Conservation (phyloP, 352 stramenopile species). For the Phytophthora multivora region DNA sequence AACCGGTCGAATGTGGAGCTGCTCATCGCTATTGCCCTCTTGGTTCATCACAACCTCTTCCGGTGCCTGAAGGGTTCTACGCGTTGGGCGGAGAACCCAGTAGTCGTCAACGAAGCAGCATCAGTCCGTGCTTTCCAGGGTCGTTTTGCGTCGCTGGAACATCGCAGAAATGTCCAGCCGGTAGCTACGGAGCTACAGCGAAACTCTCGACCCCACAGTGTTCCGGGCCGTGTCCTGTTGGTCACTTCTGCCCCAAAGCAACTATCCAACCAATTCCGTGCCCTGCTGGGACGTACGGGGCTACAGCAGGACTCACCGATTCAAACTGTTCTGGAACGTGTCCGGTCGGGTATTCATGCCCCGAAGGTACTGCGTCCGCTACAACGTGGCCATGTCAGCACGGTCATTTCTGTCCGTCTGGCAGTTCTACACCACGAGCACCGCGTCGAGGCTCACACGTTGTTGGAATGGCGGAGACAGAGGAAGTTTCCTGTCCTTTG, state of each 20-base stretch:
- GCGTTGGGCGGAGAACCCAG: slow-evolving; percentile 34
- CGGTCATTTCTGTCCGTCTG: slow-evolving; percentile 20
- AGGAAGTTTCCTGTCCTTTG: slow-evolving; percentile 35
- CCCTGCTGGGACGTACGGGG: slow-evolving; percentile 65
- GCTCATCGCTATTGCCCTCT: slow-evolving; percentile 64
- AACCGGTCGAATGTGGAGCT: slow-evolving; percentile 48
- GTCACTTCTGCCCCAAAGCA: slow-evolving; percentile 58
- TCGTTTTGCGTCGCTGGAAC: slow-evolving; percentile 64
- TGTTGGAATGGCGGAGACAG: slow-evolving; percentile 8
- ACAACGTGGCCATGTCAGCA: slow-evolving; percentile 44
- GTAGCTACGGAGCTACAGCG: slow-evolving; percentile 45
- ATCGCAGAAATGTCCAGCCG: slow-evolving; percentile 48
- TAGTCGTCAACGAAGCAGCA: slow-evolving; percentile 22
- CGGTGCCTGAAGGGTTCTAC: slow-evolving; percentile 51
- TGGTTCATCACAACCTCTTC: slow-evolving; percentile 32
- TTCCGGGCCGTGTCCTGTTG: slow-evolving; percentile 53
- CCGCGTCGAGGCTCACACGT: slow-evolving; percentile 38
- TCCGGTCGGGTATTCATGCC: slow-evolving; percentile 64
- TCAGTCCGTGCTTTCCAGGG: slow-evolving; percentile 50
- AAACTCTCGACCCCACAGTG: slow-evolving; percentile 40
- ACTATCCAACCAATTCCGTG: slow-evolving; percentile 39
- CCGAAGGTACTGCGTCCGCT: slow-evolving; percentile 49
- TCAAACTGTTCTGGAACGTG: slow-evolving; percentile 64
- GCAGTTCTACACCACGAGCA: slow-evolving; percentile 28
- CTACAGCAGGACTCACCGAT: slow-evolving; percentile 36